These are phyloP conservation scores for Juglanconis juglandina DNA, from an alignment of 2,329 filamentous ascomycete species.

Conservation along the genomic window DNA sequence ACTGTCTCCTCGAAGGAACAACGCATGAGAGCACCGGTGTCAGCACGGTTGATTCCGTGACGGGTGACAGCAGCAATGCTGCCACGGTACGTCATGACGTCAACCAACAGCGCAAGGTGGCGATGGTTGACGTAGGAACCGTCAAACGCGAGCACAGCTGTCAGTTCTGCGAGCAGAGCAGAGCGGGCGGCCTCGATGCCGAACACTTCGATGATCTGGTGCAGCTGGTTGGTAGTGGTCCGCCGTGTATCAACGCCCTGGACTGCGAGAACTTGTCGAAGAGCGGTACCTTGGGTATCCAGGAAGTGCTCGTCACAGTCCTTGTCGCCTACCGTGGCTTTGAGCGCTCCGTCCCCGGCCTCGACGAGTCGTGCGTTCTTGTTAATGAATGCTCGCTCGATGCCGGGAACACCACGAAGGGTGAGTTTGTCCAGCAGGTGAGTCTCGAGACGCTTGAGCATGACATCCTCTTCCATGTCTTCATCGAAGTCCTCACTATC, in stretches of 20 bases:
- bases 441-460: slow-evolving; percentile 86
- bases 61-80: slow-evolving; percentile 94
- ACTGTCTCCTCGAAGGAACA: slow-evolving; percentile 99
- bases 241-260: slow-evolving; percentile 82
- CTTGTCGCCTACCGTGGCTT: slow-evolving; percentile 69
- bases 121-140: slow-evolving; percentile 99
- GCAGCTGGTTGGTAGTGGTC: slow-evolving; percentile 93
- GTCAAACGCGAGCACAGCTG: slow-evolving; percentile 91
- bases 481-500: slow-evolving; percentile 63
- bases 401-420: slow-evolving; percentile 82
- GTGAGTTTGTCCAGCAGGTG: slow-evolving; percentile 90
- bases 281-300: slow-evolving; percentile 86
- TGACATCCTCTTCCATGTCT: slow-evolving; percentile 78
- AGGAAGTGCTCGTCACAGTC: slow-evolving; percentile 91
- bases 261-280: slow-evolving; percentile 79
- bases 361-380: slow-evolving; percentile 69
- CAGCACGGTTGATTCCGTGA: slow-evolving; percentile 96
- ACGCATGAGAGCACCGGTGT: slow-evolving; percentile 97
- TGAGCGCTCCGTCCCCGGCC: slow-evolving; percentile 66
- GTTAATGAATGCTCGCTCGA: slow-evolving; percentile 91
- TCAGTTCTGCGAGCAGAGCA: slow-evolving; percentile 82
- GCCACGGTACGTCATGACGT: slow-evolving; percentile 96
- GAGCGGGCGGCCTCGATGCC: slow-evolving; percentile 93
- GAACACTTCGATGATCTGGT: slow-evolving; percentile 90
- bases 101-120: slow-evolving; percentile 89